Evolutionary conservation across 225 moss, liverwort and hornwort genomes (phyloP), one percentile per base, ranked within the genome.

Genomic region (Sphagnum contortum): DNA sequence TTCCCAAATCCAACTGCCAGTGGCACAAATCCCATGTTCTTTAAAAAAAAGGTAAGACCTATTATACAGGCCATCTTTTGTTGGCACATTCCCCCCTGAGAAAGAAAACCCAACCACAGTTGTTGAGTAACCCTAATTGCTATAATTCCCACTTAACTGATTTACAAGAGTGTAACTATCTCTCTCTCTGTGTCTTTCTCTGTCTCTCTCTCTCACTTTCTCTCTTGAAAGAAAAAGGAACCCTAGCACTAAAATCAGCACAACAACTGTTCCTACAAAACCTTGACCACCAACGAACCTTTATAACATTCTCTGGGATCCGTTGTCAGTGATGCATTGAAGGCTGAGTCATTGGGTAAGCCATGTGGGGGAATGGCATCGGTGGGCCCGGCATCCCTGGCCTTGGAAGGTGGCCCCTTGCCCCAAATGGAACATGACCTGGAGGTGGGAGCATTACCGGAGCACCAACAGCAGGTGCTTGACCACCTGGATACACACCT

Each of bases 261-360:
- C 65, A 67, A 74, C 29, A 29, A 29, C 29, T 29, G 29, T 29
- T 65, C 55, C 69, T 59, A 76, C 63, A 12, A 79, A 55, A 61
- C 71, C 49, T 66, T n/a, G 55, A 48, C 8, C 64, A 29, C 58
- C 48, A 9, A 72, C 46, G 29, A 29, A 29, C 29, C 29, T 29
- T 12, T 50, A 14, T 29, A 29, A 29, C 29, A 29, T 29, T 29
- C 29, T 29, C 29, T 29, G 29, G 29, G 29, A 29, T 29, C 29
- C 29, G 0, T 29, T 29, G 29, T 73, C 87, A 90, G 66, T 88
- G 86, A 66, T 88, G 90, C 88, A 93, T 88, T 59, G 88, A 83
- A 70, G 83, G 86, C 70, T 93, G 90, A 57, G 86, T 81, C 86
- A 90, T 89, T 53, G 83, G 80, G 70, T 93, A 93, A 5, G 81